Evolutionary conservation across 208 protist species (phyloP).

Genomic region (Novymonas esmeraldas): DNA sequence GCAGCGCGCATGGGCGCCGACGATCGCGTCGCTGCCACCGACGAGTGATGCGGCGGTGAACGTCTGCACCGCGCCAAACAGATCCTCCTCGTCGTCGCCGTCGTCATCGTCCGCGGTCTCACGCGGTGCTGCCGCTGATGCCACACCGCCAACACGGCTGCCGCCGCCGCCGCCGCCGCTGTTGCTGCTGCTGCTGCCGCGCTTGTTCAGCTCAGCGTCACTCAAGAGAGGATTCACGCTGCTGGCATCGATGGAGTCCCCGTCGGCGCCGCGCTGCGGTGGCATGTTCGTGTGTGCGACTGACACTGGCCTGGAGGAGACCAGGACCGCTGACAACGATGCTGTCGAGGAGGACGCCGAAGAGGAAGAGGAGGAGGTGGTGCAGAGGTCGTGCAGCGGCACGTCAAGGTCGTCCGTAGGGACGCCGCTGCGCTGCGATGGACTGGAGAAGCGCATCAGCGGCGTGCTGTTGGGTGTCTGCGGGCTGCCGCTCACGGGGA

Average conservation of each 20-base stretch:
- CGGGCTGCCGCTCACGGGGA: not conserved
- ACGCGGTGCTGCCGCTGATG: too few relatives aligned
- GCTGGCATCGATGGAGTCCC: not conserved
- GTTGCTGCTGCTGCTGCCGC: too few relatives aligned
- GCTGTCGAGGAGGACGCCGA: constrained; percentile 9
- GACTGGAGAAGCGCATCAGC: constrained; percentile 7
- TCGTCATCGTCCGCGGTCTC: too few relatives aligned
- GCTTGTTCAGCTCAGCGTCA: not conserved
- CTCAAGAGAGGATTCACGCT: not conserved
- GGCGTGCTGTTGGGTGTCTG: constrained; percentile 8
- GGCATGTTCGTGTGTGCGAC: not conserved
- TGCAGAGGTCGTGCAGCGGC: not conserved
- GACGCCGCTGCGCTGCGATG: constrained; percentile 6
- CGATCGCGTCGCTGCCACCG: too few relatives aligned
- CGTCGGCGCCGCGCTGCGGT: not conserved
- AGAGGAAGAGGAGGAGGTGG: not conserved
- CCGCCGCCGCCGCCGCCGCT: not conserved
- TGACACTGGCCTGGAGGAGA: not conserved
- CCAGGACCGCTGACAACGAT: too few relatives aligned
- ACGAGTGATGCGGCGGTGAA: too few relatives aligned
- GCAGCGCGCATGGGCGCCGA: too few relatives aligned
- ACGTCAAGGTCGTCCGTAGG: not conserved
- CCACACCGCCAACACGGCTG: too few relatives aligned
- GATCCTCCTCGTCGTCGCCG: too few relatives aligned
- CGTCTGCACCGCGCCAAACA: too few relatives aligned